phyloP scores from a whole-genome alignment of 2,329 filamentous ascomycete genomes.

The Zymoseptoria pseudotritici region DNA sequence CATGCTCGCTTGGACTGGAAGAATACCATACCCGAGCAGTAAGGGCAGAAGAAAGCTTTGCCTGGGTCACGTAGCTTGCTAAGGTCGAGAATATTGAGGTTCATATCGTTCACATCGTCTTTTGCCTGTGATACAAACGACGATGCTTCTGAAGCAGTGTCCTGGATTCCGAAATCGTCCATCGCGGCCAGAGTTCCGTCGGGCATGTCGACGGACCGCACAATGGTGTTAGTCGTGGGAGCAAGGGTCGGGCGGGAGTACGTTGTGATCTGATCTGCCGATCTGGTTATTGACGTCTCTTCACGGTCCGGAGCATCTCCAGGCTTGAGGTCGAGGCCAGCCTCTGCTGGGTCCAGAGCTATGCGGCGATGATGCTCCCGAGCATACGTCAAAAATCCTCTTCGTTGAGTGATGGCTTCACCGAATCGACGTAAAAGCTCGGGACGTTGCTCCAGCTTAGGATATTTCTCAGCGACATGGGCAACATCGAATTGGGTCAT shows the following conservation, averaged over 20 bases:
- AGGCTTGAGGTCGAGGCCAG: not conserved
- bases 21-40: conserved; percentile 17
- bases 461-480: conserved; percentile 22
- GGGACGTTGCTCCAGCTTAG: conserved; percentile 10
- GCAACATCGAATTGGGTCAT: conserved; percentile 13
- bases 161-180: not conserved
- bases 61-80: not conserved
- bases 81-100: not conserved
- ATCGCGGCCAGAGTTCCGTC: not conserved
- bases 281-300: not conserved
- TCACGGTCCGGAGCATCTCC: not conserved
- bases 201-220: no score
- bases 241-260: no score
- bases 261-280: not conserved
- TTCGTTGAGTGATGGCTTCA: conserved; percentile 20
- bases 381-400: conserved; percentile 21
- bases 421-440: conserved; percentile 20
- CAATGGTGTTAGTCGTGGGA: no score
- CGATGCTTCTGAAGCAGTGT: conserved; percentile 13
- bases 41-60: conserved; percentile 20
- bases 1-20: conserved; percentile 7
- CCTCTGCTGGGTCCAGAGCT: not conserved
- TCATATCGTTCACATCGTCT: not conserved
- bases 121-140: conserved; percentile 4
- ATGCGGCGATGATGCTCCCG: conserved; percentile 14